Evolutionary conservation across 805 yeast species (phyloP).

Genomic region (Myxozyma melibiosi): DNA sequence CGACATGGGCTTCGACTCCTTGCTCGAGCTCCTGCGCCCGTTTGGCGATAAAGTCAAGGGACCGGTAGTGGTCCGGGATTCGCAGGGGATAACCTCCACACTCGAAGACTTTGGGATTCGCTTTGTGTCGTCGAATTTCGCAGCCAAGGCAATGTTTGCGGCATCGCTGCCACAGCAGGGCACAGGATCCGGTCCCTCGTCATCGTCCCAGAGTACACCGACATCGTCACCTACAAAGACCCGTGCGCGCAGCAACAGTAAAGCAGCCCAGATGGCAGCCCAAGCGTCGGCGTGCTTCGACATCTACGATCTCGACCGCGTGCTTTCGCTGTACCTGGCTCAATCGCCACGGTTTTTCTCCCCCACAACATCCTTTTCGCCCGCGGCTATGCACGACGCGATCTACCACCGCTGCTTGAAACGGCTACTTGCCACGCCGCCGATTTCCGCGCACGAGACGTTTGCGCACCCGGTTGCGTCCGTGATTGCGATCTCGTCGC

Average conservation of each 20-base stretch:
- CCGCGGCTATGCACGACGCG: slow-evolving; percentile 38
- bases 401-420: slow-evolving; percentile 62
- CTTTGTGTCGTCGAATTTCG: slow-evolving; percentile 41
- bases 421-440: slow-evolving; percentile 59
- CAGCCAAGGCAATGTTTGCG: not conserved
- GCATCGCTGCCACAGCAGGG: not conserved
- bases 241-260: slow-evolving; percentile 15
- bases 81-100: slow-evolving; percentile 52
- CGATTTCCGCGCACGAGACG: slow-evolving; percentile 76
- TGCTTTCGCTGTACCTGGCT: slow-evolving; percentile 16
- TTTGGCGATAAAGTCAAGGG: slow-evolving; percentile 59
- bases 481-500: slow-evolving; percentile 62
- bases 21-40: slow-evolving; percentile 54
- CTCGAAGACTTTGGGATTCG: slow-evolving; percentile 60
- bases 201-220: slow-evolving; percentile 8
- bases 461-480: slow-evolving; percentile 85
- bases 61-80: slow-evolving; percentile 52
- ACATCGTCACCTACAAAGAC: not conserved
- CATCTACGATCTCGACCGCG: slow-evolving; percentile 19
- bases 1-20: slow-evolving; percentile 46
- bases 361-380: slow-evolving; percentile 31
- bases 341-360: slow-evolving; percentile 32
- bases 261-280: slow-evolving; percentile 9
- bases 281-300: slow-evolving; percentile 20
- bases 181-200: not conserved